Evolutionary conservation across 1,284 basidiomycete species (phyloP), one percentile per base, ranked within the genome.

Genomic region (Marasmius tenuissimus): DNA sequence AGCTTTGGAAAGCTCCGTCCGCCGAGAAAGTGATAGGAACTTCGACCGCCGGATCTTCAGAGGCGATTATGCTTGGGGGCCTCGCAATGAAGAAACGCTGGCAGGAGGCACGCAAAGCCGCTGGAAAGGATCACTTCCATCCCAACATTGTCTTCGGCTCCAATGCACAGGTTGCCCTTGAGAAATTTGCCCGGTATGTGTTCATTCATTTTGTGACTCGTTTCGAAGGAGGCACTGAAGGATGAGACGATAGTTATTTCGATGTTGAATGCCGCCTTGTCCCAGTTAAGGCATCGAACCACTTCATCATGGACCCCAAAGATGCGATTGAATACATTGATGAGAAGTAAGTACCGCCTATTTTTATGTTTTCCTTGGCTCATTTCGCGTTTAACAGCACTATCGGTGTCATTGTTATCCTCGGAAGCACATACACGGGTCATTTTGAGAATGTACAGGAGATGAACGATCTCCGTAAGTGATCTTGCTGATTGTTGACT

Each of bases 31-130:
- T 81, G 0, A 79, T 88, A 51, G 88, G 88, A 20, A 90, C 89
- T 0, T 87, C 89, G 1, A 91, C 89, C 10, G 88, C 89, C 10
- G 91, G 91, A 10, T 89, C 87, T 1, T 88, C 78, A 14, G 88
- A 91, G 71, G 88, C 88, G 2, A 90, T 92, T 74, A 87, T 89
- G 85, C 84, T 91, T 14, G 88, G 85, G 14, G 89, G 88, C 45
- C 76, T 92, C 3, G 87, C 90, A 0, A 81, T 91, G 76, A 92
- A 92, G 76, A 86, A 86, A 71, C 78, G 81, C 48, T 92, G 90
- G 90, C 89, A 92, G 74, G 85, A 85, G 51, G 78, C 76, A 60
- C 81, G 85, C 68, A 89, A 88, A 73, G 81, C 79, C 0, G 81
- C 81, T 14, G 90, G 88, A 48, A 89, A 89, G 72, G 79, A 82